These are phyloP conservation scores for Closterium sp. DNA, from an alignment of 139 green algal genomes.

Conservation along the genomic window DNA sequence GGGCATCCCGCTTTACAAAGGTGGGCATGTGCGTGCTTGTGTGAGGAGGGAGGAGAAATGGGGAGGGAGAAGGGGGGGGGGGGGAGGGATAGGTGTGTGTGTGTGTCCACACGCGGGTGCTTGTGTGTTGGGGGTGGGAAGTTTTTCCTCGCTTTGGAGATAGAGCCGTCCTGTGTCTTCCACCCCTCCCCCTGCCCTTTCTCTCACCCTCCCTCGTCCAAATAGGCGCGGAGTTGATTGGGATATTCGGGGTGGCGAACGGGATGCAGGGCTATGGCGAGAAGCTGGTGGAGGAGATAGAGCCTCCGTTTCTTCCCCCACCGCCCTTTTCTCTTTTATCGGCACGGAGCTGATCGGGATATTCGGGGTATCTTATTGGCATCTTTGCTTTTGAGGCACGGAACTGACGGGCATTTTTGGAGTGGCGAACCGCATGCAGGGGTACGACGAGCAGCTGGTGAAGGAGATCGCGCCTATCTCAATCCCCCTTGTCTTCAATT, in stretches of 20 bases:
- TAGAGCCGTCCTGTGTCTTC: background rate
- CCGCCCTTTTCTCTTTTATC: background rate
- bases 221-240: background rate
- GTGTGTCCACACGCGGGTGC: too few relatives aligned
- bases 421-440: background rate
- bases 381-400: too few relatives aligned
- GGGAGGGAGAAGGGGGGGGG: background rate
- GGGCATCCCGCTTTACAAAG: background rate
- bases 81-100: background rate
- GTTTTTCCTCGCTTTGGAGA: background rate
- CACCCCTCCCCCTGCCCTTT: background rate
- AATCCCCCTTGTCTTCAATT: background rate
- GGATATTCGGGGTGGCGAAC: background rate
- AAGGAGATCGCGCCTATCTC: conserved; percentile 12
- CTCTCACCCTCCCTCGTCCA: too few relatives aligned
- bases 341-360: conserved; percentile 3
- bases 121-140: too few relatives aligned
- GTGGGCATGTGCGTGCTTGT: background rate
- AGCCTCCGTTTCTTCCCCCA: background rate
- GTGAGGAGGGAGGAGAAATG: background rate
- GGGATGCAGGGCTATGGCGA: background rate
- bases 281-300: background rate
- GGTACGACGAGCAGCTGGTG: conserved; percentile 25
- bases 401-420: background rate
- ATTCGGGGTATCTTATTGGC: too few relatives aligned